Evolutionary conservation across 345 rosid genomes (phyloP), one percentile per base, ranked within the genome.

Genomic region (Pistacia integerrima): DNA sequence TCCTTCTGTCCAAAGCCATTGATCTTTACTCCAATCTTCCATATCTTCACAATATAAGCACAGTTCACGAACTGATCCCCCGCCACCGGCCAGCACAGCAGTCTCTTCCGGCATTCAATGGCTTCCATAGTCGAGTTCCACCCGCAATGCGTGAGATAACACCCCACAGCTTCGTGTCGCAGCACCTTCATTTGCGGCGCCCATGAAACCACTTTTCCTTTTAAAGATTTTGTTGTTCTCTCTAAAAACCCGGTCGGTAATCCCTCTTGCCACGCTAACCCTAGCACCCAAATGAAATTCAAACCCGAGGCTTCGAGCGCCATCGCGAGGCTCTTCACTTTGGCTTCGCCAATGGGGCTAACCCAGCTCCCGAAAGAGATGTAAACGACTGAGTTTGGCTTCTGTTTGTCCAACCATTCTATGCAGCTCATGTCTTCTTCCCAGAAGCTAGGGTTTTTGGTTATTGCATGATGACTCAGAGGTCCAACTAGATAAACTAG

Each of bases 321-420:
- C 41, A 82, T 13, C 5, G 97, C 94, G 1, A 94, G 82, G 33
- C 25, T 73, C 52, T 55, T 73, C 38, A 94, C 78, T 51, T 90
- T 92, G 52, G 79, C 77, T 1, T 89, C 91, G 73, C 91, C 96
- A 6, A 90, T 83, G 4, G 97, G 94, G 44, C 90, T 81, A 2
- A 94, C 96, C 97, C 98, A 92, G 52, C 98, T 93, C 44, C 97
- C 97, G 64, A 93, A 93, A 6, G 97, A 93, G 60, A 93, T 76
- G 70, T 91, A 93, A 14, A 89, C 8, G 11, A 91, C 93, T 0
- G 97, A 89, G 48, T 79, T 58, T 0, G 79, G 79, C 0, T 84
- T 82, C 46, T 93, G 97, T 22, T 78, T 67, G 79, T 87, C 84
- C 36, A 91, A 81, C 97, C 94, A 93, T 7, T 83, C 89, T 20